phyloP scores from a whole-genome alignment of 140 eudicot species.

The Bidens hawaiensis region DNA sequence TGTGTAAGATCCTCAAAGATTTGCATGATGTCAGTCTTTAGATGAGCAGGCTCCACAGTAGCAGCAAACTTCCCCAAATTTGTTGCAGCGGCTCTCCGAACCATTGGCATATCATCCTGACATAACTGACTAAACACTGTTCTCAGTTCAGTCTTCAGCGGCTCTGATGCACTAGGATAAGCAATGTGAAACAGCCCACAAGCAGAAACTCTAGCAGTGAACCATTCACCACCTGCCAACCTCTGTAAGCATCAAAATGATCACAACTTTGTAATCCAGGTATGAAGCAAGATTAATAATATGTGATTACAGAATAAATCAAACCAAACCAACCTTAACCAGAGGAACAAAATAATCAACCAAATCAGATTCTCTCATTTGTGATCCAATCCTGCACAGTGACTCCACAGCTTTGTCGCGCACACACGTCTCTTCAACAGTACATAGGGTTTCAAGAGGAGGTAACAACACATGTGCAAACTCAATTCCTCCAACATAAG shows the following conservation, averaged over 20 bases:
- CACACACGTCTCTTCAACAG: constrained; percentile 96
- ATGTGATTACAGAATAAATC: constrained; percentile 5
- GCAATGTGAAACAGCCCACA: constrained; percentile 96
- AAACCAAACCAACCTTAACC: constrained; percentile 84
- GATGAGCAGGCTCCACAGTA: constrained; percentile 81
- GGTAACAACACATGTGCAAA: constrained; percentile 90
- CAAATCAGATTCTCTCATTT: constrained; percentile 88
- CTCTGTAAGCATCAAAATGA: constrained; percentile 40
- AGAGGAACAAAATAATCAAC: constrained; percentile 80
- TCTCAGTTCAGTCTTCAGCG: constrained; percentile 74
- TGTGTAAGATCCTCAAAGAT: constrained; percentile 93
- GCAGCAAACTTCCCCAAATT: constrained; percentile 99
- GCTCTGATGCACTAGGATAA: constrained; percentile 87
- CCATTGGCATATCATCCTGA: constrained; percentile 99
- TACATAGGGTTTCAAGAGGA: constrained; percentile 88
- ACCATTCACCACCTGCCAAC: constrained; percentile 99
- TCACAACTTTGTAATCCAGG: background rate
- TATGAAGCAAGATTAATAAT: background rate
- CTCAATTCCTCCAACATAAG: constrained; percentile 98
- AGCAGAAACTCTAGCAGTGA: constrained; percentile 96
- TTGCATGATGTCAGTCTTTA: constrained; percentile 85
- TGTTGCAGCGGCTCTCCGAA: constrained; percentile 96
- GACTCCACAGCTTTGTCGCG: constrained; percentile 98
- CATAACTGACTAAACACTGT: constrained; percentile 81
- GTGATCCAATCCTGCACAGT: constrained; percentile 82